A percentile compares a stretch with the other conserved stretches of the same genome.
Conservation (phyloP, 2,329 filamentous ascomycete species). For the Dothideomycetes sp. region DNA sequence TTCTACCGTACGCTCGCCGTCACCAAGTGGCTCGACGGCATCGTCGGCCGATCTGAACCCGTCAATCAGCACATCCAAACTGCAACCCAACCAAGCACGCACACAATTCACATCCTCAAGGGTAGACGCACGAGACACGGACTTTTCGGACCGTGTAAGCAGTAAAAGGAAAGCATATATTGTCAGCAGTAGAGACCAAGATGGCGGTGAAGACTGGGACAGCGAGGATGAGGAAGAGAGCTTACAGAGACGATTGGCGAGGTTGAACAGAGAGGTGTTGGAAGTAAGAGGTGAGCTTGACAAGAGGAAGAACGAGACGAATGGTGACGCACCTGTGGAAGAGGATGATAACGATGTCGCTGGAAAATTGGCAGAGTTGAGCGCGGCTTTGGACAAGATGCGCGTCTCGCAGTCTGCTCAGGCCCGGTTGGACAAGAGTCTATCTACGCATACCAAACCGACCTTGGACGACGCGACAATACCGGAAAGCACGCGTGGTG, state of each 20-base stretch:
- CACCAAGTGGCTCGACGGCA: constrained; percentile 29
- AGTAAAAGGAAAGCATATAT: constrained; percentile 78
- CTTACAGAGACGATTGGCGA: constrained; percentile 67
- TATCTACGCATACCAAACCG: not conserved
- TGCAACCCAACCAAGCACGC: constrained; percentile 72
- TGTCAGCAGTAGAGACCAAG: constrained; percentile 48
- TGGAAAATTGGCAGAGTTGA: constrained; percentile 18
- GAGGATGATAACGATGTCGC: constrained; percentile 35
- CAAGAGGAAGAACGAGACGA: constrained; percentile 26
- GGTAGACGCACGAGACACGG: constrained; percentile 67
- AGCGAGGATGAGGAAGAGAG: constrained; percentile 74
- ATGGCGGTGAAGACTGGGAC: constrained; percentile 52
- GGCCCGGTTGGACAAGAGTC: constrained; percentile 9
- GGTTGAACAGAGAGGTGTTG: constrained; percentile 73
- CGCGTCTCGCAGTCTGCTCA: constrained; percentile 15
- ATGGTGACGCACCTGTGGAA: constrained; percentile 35
- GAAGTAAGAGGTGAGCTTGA: constrained; percentile 51
- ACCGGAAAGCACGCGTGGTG: not conserved
- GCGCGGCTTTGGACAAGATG: constrained; percentile 12
- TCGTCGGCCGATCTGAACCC: constrained; percentile 34
- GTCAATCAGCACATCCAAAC: constrained; percentile 61
- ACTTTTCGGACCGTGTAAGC: constrained; percentile 83
- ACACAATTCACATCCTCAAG: constrained; percentile 66
- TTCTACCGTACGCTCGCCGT: constrained; percentile 8
- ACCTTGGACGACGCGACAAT: constrained; percentile 3